Percentiles rank a stretch among this genome's conserved stretches.
Conservation (phyloP, 2,329 filamentous ascomycete genomes). For the Diaporthe nobilis region DNA sequence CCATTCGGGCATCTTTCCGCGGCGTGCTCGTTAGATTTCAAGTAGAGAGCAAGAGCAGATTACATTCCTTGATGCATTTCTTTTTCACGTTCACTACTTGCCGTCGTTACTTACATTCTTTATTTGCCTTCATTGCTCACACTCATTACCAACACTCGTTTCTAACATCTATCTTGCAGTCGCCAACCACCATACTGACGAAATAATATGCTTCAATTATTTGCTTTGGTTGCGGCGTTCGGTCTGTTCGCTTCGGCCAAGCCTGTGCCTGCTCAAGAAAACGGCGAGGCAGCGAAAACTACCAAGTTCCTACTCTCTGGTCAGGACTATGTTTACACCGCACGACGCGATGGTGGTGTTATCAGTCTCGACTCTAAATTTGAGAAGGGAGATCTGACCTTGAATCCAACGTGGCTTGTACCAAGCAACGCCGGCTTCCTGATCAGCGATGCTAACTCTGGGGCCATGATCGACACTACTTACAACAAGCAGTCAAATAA, state of each 20-base stretch:
- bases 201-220: background rate
- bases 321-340: background rate
- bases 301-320: background rate
- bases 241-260: conserved; percentile 5
- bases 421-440: background rate
- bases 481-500: background rate
- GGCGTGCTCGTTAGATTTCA: too few species aligned
- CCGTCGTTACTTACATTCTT: background rate
- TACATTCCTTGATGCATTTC: background rate
- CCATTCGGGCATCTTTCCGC: background rate
- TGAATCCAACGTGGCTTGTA: background rate
- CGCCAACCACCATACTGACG: background rate
- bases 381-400: background rate
- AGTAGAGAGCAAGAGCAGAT: background rate
- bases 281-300: background rate
- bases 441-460: background rate
- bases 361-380: background rate
- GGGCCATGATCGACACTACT: background rate
- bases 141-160: background rate
- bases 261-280: background rate
- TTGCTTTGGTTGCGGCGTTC: background rate
- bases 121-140: background rate
- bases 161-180: background rate
- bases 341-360: background rate
- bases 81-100: background rate